A percentile compares a stretch with the other conserved stretches of the same genome.
Evolutionary conservation across 1,284 basidiomycete species (phyloP).

Genomic region (Anthracocystis setariae): DNA sequence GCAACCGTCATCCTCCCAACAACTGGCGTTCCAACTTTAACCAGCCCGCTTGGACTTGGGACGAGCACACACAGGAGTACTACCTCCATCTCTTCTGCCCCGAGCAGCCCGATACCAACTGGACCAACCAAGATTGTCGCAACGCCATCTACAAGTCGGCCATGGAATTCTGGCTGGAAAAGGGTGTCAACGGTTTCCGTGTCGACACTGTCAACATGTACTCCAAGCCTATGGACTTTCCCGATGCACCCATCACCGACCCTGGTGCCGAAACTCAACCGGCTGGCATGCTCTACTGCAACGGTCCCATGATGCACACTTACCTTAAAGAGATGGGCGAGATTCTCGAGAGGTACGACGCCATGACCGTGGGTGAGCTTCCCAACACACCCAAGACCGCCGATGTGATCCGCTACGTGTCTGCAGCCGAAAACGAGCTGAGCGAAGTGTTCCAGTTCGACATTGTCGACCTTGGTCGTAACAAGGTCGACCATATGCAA

Average conservation of each 20-base stretch:
- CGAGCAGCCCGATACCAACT: slow-evolving; percentile 82
- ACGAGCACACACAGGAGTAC: slow-evolving; percentile 77
- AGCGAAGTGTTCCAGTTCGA: slow-evolving; percentile 75
- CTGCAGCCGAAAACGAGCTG: slow-evolving; percentile 75
- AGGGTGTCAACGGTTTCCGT: slow-evolving; percentile 79
- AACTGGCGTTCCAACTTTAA: slow-evolving; percentile 80
- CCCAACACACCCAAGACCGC: slow-evolving; percentile 67
- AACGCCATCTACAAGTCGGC: slow-evolving; percentile 73
- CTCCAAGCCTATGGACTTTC: slow-evolving; percentile 62
- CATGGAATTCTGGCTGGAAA: slow-evolving; percentile 79
- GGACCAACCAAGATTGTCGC: slow-evolving; percentile 75
- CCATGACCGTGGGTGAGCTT: slow-evolving; percentile 78
- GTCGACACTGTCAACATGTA: slow-evolving; percentile 64
- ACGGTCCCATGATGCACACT: slow-evolving; percentile 72
- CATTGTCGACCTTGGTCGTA: slow-evolving; percentile 72
- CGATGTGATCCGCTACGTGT: slow-evolving; percentile 73
- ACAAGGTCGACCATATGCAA: slow-evolving; percentile 68
- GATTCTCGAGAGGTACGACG: slow-evolving; percentile 68
- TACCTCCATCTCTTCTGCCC: slow-evolving; percentile 78
- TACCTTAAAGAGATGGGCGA: slow-evolving; percentile 76
- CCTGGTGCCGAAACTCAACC: slow-evolving; percentile 73
- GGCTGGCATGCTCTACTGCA: slow-evolving; percentile 69
- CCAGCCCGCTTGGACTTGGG: slow-evolving; percentile 80
- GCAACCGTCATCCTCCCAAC: slow-evolving; percentile 71
- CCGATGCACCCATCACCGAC: slow-evolving; percentile 69